Evolutionary conservation across 768 basidiomycete genomes (phyloP).

Genomic region (Lentinula detonsa): DNA sequence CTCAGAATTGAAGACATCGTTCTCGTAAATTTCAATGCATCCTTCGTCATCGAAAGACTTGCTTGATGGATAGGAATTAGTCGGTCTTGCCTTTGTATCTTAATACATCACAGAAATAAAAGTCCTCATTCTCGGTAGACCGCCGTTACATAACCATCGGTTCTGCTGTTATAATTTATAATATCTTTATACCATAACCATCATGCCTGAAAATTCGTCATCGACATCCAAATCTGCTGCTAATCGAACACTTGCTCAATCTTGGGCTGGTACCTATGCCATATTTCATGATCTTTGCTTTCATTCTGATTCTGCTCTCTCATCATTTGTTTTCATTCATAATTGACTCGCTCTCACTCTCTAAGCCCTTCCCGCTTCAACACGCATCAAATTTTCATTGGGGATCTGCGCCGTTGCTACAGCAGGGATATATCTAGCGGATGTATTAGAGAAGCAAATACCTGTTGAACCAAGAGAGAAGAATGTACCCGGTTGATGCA

Average conservation of each 20-base stretch:
- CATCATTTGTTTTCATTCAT: not conserved
- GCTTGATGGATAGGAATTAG: too few relatives aligned
- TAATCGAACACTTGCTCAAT: conserved; percentile 6
- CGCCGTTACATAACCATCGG: too few relatives aligned
- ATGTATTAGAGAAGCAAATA: conserved; percentile 2
- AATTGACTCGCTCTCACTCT: not conserved
- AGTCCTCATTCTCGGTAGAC: too few relatives aligned
- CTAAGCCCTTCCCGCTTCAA: conserved; percentile 5
- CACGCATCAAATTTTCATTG: conserved; percentile 5
- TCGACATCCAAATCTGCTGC: not conserved
- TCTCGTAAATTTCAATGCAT: not conserved
- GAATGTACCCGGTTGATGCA: not conserved
- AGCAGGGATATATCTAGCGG: conserved; percentile 4
- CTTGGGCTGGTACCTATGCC: conserved; percentile 2
- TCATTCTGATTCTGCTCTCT: not conserved
- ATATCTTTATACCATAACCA: not conserved
- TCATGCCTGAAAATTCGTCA: not conserved
- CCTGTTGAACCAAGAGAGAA: not conserved
- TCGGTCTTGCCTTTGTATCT: too few relatives aligned
- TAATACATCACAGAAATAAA: too few relatives aligned
- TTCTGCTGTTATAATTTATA: too few relatives aligned
- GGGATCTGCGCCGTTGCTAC: not conserved
- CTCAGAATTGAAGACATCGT: not conserved
- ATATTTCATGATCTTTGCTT: not conserved
- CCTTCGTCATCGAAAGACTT: too few relatives aligned